Evolutionary conservation across 805 yeast genomes (phyloP).

Genomic region (Yarrowia sp.): DNA sequence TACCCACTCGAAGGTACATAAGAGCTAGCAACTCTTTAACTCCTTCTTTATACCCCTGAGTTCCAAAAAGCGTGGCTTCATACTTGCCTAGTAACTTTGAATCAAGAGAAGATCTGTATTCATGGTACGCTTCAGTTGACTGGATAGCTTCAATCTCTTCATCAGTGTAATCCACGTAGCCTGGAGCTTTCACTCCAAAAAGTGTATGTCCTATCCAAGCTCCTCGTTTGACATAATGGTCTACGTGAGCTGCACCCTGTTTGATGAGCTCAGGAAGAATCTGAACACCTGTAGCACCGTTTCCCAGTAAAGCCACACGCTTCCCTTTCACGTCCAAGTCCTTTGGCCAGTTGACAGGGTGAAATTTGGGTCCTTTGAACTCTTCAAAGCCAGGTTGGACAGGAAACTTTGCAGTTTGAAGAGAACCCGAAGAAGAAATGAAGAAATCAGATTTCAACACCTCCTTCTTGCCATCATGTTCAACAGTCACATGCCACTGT

Average conservation of each 20-base stretch:
- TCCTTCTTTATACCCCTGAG: slow-evolving; percentile 2
- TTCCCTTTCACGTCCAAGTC: slow-evolving; percentile 34
- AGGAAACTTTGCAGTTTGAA: slow-evolving; percentile 37
- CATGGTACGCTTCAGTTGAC: slow-evolving; percentile 29
- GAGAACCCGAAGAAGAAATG: slow-evolving; percentile 35
- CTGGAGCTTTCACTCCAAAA: slow-evolving; percentile 30
- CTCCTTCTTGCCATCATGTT: slow-evolving; percentile 24
- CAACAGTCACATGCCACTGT: slow-evolving; percentile 26
- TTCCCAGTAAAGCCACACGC: slow-evolving; percentile 39
- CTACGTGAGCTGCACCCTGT: slow-evolving; percentile 28
- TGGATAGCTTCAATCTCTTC: slow-evolving; percentile 29
- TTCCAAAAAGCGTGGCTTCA: slow-evolving; percentile 19
- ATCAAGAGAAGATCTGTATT: slow-evolving; percentile 34
- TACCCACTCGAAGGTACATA: slow-evolving; percentile 27
- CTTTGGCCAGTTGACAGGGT: slow-evolving; percentile 39
- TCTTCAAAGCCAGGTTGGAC: slow-evolving; percentile 34
- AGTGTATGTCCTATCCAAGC: slow-evolving; percentile 25
- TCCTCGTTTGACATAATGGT: slow-evolving; percentile 8
- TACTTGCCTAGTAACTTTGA: slow-evolving; percentile 5
- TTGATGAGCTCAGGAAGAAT: slow-evolving; percentile 32
- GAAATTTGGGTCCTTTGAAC: slow-evolving; percentile 38
- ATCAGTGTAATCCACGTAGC: slow-evolving; percentile 28
- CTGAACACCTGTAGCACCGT: slow-evolving; percentile 41
- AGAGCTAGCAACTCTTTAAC: slow-evolving; percentile 25
- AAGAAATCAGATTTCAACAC: slow-evolving; percentile 32